Conservation (phyloP, 1,284 basidiomycete genomes). For the Pulveroboletus ridleyi region DNA sequence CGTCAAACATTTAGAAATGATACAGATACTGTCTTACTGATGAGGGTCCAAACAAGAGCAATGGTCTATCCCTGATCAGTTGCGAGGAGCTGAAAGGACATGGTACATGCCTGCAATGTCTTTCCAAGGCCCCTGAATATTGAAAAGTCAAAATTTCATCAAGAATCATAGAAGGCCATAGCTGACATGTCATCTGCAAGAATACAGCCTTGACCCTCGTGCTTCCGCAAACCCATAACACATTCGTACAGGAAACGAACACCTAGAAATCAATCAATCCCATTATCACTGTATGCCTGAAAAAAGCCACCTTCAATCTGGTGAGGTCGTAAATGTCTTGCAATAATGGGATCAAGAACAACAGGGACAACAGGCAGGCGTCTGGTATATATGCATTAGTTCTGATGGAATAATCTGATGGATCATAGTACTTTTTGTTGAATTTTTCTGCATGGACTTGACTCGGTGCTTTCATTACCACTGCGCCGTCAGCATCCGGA, state of each 20-base stretch:
- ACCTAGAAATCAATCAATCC: constrained; percentile 46
- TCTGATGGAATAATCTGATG: constrained; percentile 9
- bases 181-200: constrained; percentile 94
- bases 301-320: constrained; percentile 79
- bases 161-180: constrained; percentile 8
- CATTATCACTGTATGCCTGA: neutral
- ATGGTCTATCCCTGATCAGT: constrained; percentile 68
- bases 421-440: constrained; percentile 70
- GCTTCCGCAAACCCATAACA: constrained; percentile 92
- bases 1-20: constrained; percentile 12
- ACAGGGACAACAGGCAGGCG: constrained; percentile 78
- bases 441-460: constrained; percentile 69
- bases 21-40: constrained; percentile 60
- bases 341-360: constrained; percentile 92
- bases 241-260: constrained; percentile 95
- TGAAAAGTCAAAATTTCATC: constrained; percentile 19
- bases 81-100: constrained; percentile 5
- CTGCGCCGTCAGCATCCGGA: constrained; percentile 75
- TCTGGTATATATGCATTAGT: constrained; percentile 42
- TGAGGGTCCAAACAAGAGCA: constrained; percentile 85
- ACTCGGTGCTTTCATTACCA: constrained; percentile 88
- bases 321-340: constrained; percentile 84
- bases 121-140: constrained; percentile 88
- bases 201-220: constrained; percentile 93
- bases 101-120: constrained; percentile 71